Conservation (phyloP, 129 eudicot genomes). For the Flaveria trinervia region DNA sequence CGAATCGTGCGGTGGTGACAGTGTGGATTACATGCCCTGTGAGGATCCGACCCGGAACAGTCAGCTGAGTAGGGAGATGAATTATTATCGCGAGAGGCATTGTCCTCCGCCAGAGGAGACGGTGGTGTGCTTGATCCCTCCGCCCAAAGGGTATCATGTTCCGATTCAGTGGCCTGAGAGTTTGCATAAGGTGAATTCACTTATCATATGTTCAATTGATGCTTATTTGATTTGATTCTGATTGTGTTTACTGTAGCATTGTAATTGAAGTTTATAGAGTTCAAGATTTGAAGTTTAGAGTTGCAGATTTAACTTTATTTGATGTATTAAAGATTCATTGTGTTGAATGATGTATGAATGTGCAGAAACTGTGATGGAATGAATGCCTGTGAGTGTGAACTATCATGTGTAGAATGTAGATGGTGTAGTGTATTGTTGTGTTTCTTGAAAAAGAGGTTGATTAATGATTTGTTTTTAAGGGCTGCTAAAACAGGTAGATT, state of each 20-base stretch:
- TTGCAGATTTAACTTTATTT: neutral
- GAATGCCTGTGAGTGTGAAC: neutral
- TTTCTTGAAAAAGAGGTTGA: too few relatives aligned
- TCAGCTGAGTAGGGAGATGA: conserved; percentile 90
- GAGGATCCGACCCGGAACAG: conserved; percentile 92
- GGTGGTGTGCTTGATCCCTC: conserved; percentile 83
- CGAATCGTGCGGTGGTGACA: conserved; percentile 65
- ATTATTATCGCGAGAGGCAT: conserved; percentile 86
- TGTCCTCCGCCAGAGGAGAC: conserved; percentile 74
- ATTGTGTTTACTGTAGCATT: too few relatives aligned
- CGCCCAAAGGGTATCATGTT: conserved; percentile 74
- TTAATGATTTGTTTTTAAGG: too few relatives aligned
- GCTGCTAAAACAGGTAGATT: too few relatives aligned
- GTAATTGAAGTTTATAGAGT: neutral
- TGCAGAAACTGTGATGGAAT: neutral
- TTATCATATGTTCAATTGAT: too few relatives aligned
- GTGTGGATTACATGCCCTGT: conserved; percentile 95
- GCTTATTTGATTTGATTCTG: neutral
- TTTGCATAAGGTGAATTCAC: conserved; percentile 64
- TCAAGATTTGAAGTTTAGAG: conserved; percentile 17
- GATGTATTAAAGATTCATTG: too few relatives aligned
- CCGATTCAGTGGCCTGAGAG: conserved; percentile 96
- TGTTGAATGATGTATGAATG: conserved; percentile 3
- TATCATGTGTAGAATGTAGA: too few relatives aligned
- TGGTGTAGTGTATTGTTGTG: too few relatives aligned